phyloP scores from a whole-genome alignment of 2,329 filamentous ascomycete genomes.

The Cladosporium sp. region DNA sequence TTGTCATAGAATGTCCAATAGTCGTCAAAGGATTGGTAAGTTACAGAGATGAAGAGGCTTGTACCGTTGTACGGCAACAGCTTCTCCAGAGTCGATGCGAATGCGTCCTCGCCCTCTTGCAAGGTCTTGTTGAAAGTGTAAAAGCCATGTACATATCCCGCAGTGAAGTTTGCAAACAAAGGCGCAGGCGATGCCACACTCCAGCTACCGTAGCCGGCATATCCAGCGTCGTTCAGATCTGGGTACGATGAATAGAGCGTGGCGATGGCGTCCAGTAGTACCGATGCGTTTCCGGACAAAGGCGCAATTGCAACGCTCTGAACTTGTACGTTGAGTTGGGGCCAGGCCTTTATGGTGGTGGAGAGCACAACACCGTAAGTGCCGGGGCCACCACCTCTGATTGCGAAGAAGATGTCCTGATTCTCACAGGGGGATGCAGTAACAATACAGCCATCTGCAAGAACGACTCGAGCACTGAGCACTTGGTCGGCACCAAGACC shows the following conservation, averaged over 20 bases:
- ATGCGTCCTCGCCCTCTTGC: constrained; percentile 18
- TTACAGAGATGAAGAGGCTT: constrained; percentile 26
- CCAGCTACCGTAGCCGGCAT: constrained; percentile 30
- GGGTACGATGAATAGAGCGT: constrained; percentile 26
- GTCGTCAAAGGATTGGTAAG: constrained; percentile 26
- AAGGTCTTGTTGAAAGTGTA: constrained; percentile 23
- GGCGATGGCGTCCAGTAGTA: constrained; percentile 23
- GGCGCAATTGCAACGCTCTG: constrained; percentile 27
- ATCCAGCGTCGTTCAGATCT: constrained; percentile 25
- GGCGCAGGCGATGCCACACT: constrained; percentile 20
- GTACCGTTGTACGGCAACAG: constrained; percentile 21
- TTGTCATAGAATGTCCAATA: constrained; percentile 25
- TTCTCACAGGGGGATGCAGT: constrained; percentile 35
- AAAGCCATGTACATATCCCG: constrained; percentile 26
- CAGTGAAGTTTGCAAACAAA: constrained; percentile 24
- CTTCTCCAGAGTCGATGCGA: constrained; percentile 19
- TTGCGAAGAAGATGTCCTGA: constrained; percentile 48
- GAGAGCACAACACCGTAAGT: constrained; percentile 34
- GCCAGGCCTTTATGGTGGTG: constrained; percentile 19
- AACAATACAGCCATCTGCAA: constrained; percentile 22
- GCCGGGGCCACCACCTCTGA: constrained; percentile 49
- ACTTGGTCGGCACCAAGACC: constrained; percentile 26
- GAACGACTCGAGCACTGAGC: constrained; percentile 19
- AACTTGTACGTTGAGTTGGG: constrained; percentile 15
- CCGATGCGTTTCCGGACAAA: constrained; percentile 15